Conservation (phyloP, 331 rosid species). For the Malus hybrid region DNA sequence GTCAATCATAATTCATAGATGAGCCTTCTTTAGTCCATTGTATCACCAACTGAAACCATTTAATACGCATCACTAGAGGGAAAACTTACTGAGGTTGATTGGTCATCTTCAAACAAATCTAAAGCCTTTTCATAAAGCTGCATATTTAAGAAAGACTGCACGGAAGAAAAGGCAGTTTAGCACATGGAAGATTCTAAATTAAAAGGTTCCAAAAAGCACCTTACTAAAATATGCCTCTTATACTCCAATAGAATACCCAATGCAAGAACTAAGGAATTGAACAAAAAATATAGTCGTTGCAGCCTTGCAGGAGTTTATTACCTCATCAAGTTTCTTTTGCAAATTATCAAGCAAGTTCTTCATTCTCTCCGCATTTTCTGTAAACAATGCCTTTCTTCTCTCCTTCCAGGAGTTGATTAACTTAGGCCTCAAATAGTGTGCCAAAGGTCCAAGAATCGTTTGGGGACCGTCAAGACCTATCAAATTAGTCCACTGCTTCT, state of each 20-base stretch:
- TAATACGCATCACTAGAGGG: constrained; percentile 13
- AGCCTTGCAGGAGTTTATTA: constrained; percentile 5
- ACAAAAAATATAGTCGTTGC: not conserved
- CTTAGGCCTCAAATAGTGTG: constrained; percentile 69
- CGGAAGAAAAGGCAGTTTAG: constrained; percentile 15
- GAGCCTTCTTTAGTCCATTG: constrained; percentile 20
- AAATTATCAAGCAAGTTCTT: constrained; percentile 67
- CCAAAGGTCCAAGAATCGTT: constrained; percentile 59
- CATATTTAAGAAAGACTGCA: constrained; percentile 89
- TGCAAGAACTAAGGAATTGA: not conserved
- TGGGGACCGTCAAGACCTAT: constrained; percentile 71
- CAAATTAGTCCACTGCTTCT: constrained; percentile 21
- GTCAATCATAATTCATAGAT: constrained; percentile 27
- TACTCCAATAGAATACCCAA: not conserved
- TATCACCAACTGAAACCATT: constrained; percentile 17
- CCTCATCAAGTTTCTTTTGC: constrained; percentile 94
- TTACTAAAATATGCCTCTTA: not conserved
- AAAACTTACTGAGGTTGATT: constrained; percentile 72
- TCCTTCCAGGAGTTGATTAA: constrained; percentile 71
- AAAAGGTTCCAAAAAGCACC: not conserved
- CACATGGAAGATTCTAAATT: not conserved
- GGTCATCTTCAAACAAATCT: constrained; percentile 94
- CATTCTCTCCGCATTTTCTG: constrained; percentile 70
- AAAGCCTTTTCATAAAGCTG: constrained; percentile 93
- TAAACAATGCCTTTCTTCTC: constrained; percentile 70